Evolutionary conservation across 2,329 filamentous ascomycete genomes (phyloP).

Genomic region (Aquanectria penicillioides): DNA sequence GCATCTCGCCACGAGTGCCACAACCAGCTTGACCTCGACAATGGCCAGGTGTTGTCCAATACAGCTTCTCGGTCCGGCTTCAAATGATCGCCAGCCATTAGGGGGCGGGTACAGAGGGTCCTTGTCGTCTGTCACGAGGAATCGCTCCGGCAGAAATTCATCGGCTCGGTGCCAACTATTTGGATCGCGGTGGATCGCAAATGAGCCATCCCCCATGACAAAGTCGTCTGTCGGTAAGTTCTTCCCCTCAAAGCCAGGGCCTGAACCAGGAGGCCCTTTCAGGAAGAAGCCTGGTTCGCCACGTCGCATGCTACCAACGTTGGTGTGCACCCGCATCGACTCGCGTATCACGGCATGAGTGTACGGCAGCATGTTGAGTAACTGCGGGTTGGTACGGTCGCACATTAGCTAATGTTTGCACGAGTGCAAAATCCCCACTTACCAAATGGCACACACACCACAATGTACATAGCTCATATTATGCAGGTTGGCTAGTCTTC

Average conservation of each 20-base stretch:
- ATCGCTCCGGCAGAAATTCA: constrained; percentile 31
- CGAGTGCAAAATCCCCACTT: too few relatives aligned
- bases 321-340: constrained; percentile 46
- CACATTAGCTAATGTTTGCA: too few relatives aligned
- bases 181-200: constrained; percentile 26
- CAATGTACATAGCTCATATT: too few relatives aligned
- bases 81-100: constrained; percentile 64
- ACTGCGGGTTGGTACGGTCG: too few relatives aligned
- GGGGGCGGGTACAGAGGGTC: constrained; percentile 25
- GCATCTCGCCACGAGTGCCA: constrained; percentile 24
- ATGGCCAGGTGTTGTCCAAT: constrained; percentile 66
- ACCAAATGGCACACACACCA: too few relatives aligned
- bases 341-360: constrained; percentile 52
- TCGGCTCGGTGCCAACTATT: constrained; percentile 26
- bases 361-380: constrained; percentile 48
- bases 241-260: constrained; percentile 23
- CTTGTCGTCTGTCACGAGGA: constrained; percentile 30
- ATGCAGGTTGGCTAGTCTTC: too few relatives aligned
- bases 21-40: constrained; percentile 42
- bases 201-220: constrained; percentile 28
- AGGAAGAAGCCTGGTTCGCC: constrained; percentile 43
- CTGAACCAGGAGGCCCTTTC: constrained; percentile 20
- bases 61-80: constrained; percentile 63
- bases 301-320: constrained; percentile 25
- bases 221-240: constrained; percentile 44